These are phyloP conservation scores for Hammondia hammondi DNA, from an alignment of 169 alveolate species.

Conservation along the genomic window DNA sequence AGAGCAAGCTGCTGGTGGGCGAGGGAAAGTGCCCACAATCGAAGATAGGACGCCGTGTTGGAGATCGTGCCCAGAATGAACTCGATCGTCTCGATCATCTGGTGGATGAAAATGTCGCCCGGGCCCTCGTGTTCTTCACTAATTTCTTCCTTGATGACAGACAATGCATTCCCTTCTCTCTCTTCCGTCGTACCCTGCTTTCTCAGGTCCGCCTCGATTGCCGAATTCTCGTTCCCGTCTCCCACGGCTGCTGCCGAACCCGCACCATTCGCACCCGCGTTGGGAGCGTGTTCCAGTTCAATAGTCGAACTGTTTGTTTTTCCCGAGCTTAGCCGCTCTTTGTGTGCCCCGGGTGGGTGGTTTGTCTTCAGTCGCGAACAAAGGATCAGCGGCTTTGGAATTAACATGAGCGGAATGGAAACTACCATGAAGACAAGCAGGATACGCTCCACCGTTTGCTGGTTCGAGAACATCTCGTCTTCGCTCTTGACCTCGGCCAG, in stretches of 20 bases:
- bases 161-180: neutral
- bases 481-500: constrained; percentile 79
- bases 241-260: neutral
- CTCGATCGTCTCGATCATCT: constrained; percentile 98
- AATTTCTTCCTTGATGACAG: constrained; percentile 28
- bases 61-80: constrained; percentile 96
- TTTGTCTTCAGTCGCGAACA: constrained; percentile 30
- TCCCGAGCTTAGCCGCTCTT: constrained; percentile 13
- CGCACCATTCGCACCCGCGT: neutral
- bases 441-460: constrained; percentile 80
- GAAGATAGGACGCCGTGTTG: constrained; percentile 99
- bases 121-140: constrained; percentile 73
- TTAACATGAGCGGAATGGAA: constrained; percentile 94
- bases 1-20: constrained; percentile 98
- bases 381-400: constrained; percentile 92
- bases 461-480: constrained; percentile 79
- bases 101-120: constrained; percentile 94
- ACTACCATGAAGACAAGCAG: constrained; percentile 85
- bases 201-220: neutral
- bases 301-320: constrained; percentile 34
- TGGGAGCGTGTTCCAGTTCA: constrained; percentile 25
- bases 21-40: constrained; percentile 98
- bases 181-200: constrained; percentile 24
- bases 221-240: neutral
- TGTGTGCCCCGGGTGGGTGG: neutral